A percentile compares a stretch with the other conserved stretches of the same genome.
phyloP scores from a whole-genome alignment of 371 early-diverging fungal genomes.

The Spraguea lophii region DNA sequence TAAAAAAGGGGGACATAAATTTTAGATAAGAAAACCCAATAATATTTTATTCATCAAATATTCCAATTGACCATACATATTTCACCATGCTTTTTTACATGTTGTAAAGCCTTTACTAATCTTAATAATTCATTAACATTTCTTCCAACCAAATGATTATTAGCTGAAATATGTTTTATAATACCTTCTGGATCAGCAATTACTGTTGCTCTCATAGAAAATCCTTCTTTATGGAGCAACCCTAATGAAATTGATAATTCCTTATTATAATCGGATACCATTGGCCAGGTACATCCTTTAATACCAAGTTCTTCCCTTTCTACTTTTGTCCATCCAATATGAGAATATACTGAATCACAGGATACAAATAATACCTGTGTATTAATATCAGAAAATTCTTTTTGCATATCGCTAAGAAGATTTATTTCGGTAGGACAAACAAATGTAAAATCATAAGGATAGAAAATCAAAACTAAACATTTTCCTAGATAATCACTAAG shows the following conservation, averaged over 20 bases:
- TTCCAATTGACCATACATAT: too few species aligned
- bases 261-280: slow-evolving; percentile 34
- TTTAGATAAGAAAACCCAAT: too few species aligned
- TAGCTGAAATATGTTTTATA: slow-evolving; percentile 19
- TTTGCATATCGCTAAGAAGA: slow-evolving; percentile 17
- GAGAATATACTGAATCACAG: slow-evolving; percentile 42
- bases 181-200: slow-evolving; percentile 24
- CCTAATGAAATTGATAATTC: slow-evolving; percentile 21
- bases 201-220: slow-evolving; percentile 30
- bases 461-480: slow-evolving; percentile 37
- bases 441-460: slow-evolving; percentile 47
- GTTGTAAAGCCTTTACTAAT: slow-evolving; percentile 32
- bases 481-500: slow-evolving; percentile 73
- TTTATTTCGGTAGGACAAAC: slow-evolving; percentile 47
- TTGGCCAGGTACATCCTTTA: slow-evolving; percentile 28
- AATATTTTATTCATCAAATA: too few species aligned
- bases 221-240: slow-evolving; percentile 30
- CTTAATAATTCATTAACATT: slow-evolving; percentile 37
- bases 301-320: slow-evolving; percentile 30
- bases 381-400: slow-evolving; percentile 30
- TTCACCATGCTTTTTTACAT: too few species aligned
- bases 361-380: slow-evolving; percentile 38
- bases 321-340: slow-evolving; percentile 38
- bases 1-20: too few species aligned
- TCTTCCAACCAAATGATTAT: slow-evolving; percentile 40